These are phyloP conservation scores for Scortechinia acanthostroma DNA, from an alignment of 2,329 filamentous ascomycete species.

Conservation along the genomic window DNA sequence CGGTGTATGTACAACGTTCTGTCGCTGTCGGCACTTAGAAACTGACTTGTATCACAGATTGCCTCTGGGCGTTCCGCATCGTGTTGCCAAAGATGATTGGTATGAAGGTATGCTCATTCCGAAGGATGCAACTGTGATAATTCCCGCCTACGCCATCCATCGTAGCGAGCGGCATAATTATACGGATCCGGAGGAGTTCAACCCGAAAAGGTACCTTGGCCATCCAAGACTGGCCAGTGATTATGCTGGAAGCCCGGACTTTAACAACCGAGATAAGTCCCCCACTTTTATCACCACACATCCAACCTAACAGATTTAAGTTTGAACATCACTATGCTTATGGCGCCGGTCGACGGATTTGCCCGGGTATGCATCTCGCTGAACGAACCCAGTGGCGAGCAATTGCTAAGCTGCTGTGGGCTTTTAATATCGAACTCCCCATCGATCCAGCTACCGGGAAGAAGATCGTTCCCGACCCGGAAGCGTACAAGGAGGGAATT, in stretches of 20 bases:
- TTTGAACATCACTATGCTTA: constrained; percentile 24
- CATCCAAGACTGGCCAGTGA: constrained; percentile 9
- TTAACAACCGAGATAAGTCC: constrained; percentile 14
- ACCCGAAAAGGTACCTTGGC: not conserved
- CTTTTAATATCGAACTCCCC: constrained; percentile 12
- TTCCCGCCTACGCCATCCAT: not conserved
- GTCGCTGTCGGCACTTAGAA: too few species aligned
- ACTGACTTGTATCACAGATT: too few species aligned
- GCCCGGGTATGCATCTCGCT: constrained; percentile 24
- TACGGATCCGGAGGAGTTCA: not conserved
- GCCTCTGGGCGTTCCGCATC: too few species aligned
- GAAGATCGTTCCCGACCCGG: too few species aligned
- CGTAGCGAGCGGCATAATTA: too few species aligned
- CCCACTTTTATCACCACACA: too few species aligned
- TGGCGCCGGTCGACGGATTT: constrained; percentile 23
- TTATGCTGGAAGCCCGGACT: constrained; percentile 6
- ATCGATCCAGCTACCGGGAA: too few species aligned
- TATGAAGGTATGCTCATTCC: not conserved
- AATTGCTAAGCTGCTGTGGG: constrained; percentile 21
- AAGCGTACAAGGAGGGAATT: too few species aligned
- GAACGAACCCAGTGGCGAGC: constrained; percentile 16
- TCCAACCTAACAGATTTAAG: too few species aligned
- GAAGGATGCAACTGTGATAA: not conserved
- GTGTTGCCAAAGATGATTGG: too few species aligned
- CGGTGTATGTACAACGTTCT: too few species aligned